Conservation (phyloP, 306 rosid species). For the Vigna mungo region DNA sequence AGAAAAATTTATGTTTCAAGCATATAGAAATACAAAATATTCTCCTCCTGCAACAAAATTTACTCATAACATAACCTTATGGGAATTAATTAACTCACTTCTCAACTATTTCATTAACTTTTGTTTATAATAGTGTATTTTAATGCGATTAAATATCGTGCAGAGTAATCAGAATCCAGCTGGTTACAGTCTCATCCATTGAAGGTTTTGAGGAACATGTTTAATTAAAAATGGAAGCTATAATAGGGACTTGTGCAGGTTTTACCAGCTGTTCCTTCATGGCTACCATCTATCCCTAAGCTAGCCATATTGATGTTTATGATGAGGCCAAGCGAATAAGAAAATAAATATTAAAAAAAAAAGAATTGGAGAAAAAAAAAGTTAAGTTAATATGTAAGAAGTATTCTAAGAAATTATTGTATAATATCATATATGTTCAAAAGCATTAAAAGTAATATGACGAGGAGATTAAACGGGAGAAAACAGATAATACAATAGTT, state of each 20-base stretch:
- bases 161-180: background rate
- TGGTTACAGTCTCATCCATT: background rate
- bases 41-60: too few relatives aligned
- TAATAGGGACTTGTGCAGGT: constrained; percentile 1
- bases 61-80: too few relatives aligned
- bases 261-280: background rate
- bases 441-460: constrained; percentile 15
- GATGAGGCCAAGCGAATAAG: background rate
- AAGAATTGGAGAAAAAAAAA: too few relatives aligned
- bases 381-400: background rate
- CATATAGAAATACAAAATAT: too few relatives aligned
- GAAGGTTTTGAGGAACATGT: background rate
- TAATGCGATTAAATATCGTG: background rate
- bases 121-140: too few relatives aligned
- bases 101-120: too few relatives aligned
- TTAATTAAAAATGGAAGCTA: constrained; percentile 1
- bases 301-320: background rate
- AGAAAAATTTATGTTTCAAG: too few relatives aligned
- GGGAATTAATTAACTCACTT: too few relatives aligned
- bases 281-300: constrained; percentile 31
- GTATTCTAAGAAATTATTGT: background rate
- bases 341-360: background rate
- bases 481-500: too few relatives aligned
- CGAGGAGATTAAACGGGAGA: constrained; percentile 10
- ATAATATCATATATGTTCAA: background rate